phyloP scores from a whole-genome alignment of 1,284 basidiomycete genomes.

The Marasmius sp. region DNA sequence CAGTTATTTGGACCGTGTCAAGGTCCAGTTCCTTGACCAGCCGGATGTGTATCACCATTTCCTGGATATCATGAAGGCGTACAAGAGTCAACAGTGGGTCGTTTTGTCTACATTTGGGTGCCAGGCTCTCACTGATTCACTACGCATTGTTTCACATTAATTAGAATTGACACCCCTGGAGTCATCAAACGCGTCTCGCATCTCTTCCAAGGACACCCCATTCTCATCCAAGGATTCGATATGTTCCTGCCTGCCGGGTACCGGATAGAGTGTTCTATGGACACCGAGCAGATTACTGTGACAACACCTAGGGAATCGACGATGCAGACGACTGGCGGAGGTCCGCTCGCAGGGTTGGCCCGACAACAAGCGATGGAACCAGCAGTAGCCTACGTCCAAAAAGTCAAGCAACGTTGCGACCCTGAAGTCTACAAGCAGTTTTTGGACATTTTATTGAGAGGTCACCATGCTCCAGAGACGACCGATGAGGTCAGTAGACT shows the following conservation, averaged over 20 bases:
- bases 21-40: constrained; percentile 82
- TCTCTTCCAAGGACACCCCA: constrained; percentile 89
- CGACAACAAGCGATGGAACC: constrained; percentile 50
- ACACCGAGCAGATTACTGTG: constrained; percentile 74
- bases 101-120: constrained; percentile 3
- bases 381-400: constrained; percentile 94
- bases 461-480: constrained; percentile 50
- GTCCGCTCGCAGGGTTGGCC: constrained; percentile 13
- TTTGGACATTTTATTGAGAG: constrained; percentile 83
- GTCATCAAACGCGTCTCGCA: constrained; percentile 95
- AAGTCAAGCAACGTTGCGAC: constrained; percentile 95
- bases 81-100: constrained; percentile 85
- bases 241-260: constrained; percentile 96
- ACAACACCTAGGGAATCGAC: constrained; percentile 68
- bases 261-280: constrained; percentile 79
- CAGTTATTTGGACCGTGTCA: constrained; percentile 92
- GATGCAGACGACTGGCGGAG: constrained; percentile 50
- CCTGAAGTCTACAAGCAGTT: constrained; percentile 94
- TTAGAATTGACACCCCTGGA: constrained; percentile 94
- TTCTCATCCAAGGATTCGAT: constrained; percentile 96
- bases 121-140: neutral
- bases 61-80: constrained; percentile 98
- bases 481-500: constrained; percentile 75
- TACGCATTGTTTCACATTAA: neutral
- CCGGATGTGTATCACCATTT: constrained; percentile 95